Evolutionary conservation across 2,329 filamentous ascomycete genomes (phyloP).

Genomic region (Sarocladiaceae sp.): DNA sequence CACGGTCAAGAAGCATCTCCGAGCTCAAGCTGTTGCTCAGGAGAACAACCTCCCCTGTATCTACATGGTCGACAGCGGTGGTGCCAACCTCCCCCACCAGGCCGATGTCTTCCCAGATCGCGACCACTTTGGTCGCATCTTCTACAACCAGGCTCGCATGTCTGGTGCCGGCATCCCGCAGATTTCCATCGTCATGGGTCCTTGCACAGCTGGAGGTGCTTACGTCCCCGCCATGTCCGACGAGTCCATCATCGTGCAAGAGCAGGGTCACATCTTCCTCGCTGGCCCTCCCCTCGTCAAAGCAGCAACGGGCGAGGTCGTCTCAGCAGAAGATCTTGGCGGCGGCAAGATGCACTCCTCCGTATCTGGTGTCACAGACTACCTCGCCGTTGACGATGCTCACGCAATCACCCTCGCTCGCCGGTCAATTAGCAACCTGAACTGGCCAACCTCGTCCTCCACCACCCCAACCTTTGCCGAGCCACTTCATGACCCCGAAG

Average conservation of each 20-base stretch:
- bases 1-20: slow-evolving; percentile 94
- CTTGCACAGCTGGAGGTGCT: slow-evolving; percentile 91
- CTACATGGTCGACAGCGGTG: slow-evolving; percentile 93
- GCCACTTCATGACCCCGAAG: slow-evolving; percentile 73
- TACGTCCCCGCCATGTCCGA: slow-evolving; percentile 98
- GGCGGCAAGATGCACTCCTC: slow-evolving; percentile 87
- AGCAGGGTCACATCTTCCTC: slow-evolving; percentile 96
- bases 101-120: slow-evolving; percentile 93
- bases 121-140: slow-evolving; percentile 95
- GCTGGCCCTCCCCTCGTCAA: slow-evolving; percentile 93
- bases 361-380: slow-evolving; percentile 90
- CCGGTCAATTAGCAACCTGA: slow-evolving; percentile 81
- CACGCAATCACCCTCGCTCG: slow-evolving; percentile 85
- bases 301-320: slow-evolving; percentile 89
- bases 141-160: slow-evolving; percentile 97
- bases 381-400: slow-evolving; percentile 89
- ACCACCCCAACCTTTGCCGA: slow-evolving; percentile 54
- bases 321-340: slow-evolving; percentile 85
- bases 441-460: slow-evolving; percentile 63
- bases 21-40: slow-evolving; percentile 84
- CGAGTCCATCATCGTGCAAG: slow-evolving; percentile 92
- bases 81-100: slow-evolving; percentile 92
- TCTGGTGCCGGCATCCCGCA: slow-evolving; percentile 85
- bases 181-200: slow-evolving; percentile 93
- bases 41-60: slow-evolving; percentile 84